phyloP scores from a whole-genome alignment of 2,329 filamentous ascomycete genomes.

The Xylaria sp. region DNA sequence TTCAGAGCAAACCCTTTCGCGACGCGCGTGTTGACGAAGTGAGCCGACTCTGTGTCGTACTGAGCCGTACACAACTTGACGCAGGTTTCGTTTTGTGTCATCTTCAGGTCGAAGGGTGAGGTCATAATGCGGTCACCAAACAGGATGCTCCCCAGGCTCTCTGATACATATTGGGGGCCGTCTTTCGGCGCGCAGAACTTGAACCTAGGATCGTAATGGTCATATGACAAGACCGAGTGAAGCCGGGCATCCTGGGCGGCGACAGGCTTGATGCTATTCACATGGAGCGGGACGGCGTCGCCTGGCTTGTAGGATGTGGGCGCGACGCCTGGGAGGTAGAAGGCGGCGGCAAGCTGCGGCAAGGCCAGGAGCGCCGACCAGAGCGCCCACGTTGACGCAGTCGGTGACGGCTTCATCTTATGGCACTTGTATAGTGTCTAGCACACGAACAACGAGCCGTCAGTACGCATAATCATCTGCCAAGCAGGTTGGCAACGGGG shows the following conservation, averaged over 20 bases:
- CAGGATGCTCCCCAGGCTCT: slow-evolving; percentile 92
- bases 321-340: slow-evolving; percentile 95
- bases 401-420: slow-evolving; percentile 53
- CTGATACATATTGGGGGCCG: slow-evolving; percentile 79
- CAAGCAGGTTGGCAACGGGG: background rate
- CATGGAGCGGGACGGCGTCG: slow-evolving; percentile 82
- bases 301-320: slow-evolving; percentile 87
- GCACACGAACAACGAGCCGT: background rate
- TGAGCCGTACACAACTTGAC: slow-evolving; percentile 75
- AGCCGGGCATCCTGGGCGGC: slow-evolving; percentile 80
- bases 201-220: slow-evolving; percentile 91
- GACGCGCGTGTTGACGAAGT: slow-evolving; percentile 85
- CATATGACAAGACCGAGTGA: slow-evolving; percentile 92
- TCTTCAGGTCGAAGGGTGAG: slow-evolving; percentile 89
- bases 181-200: slow-evolving; percentile 83
- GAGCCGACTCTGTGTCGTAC: slow-evolving; percentile 68
- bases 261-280: slow-evolving; percentile 90
- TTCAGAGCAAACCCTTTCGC: slow-evolving; percentile 88
- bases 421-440: background rate
- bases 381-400: slow-evolving; percentile 54
- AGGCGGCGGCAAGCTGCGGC: slow-evolving; percentile 68
- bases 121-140: slow-evolving; percentile 97
- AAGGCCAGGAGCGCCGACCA: slow-evolving; percentile 57
- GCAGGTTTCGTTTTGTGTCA: slow-evolving; percentile 87
- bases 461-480: background rate